Evolutionary conservation across 2,329 filamentous ascomycete species (phyloP), one percentile per base, ranked within the genome.

Genomic region (Trichoderma afroharzianum): DNA sequence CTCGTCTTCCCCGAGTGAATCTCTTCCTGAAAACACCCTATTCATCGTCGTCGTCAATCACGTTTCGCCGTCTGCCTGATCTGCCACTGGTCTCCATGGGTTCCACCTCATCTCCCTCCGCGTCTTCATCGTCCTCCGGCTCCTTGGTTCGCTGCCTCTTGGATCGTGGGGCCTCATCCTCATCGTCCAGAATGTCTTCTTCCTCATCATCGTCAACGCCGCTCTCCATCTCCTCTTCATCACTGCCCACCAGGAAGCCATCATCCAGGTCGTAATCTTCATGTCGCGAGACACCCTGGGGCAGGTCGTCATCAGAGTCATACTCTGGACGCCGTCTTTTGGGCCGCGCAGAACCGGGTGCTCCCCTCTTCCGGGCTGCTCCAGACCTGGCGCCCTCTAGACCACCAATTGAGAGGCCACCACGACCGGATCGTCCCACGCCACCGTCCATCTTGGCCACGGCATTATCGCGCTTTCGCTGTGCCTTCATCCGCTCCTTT

Each of bases 251-350:
- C 70, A 95, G 87, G 78, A 95, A 95, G 71, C 91, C 93, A 77
- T 95, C 93, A 39, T 92, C 92, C 78, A 91, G 87, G 73, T 95
- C 92, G 78, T 95, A 95, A 74, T 93, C 91, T 74, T 95, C 91
- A 72, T 91, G 87, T 67, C 88, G 87, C 36, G 86, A 86, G 59
- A 84, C 84, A 36, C 89, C 88, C 47, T 87, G 86, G 18, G 89
- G 88, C 43, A 90, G 84, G 72, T 93, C 92, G 75, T 93, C 92
- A 76, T 94, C 93, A 9, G 93, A 93, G 76, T 95, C 92, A 73
- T 93, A 92, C 75, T 93, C 92, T 72, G 86, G 84, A 50, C 86
- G 84, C 36, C 85, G 84, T 76, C 85, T 84, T 81, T 88, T 88
- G 59, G 83, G 81, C 74, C 87, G 87, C 33, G 82, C 80, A 14